phyloP scores from a whole-genome alignment of 176 grass and related monocot genomes.

The Melocanna baccifera region DNA sequence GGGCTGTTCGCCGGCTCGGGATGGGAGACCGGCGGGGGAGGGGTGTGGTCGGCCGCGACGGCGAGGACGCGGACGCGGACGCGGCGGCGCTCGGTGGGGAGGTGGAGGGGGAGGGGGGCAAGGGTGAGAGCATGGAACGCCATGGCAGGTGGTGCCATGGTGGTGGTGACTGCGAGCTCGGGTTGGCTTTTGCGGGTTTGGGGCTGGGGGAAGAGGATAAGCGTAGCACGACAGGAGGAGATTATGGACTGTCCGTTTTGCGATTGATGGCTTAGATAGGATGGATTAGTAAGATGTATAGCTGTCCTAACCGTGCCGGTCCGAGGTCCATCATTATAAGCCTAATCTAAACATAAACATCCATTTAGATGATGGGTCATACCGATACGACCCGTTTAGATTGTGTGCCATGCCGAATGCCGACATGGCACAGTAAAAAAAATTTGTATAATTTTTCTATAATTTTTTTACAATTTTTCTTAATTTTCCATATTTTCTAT shows the following conservation, averaged over 20 bases:
- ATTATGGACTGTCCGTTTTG: not conserved
- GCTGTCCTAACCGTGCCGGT: too few species aligned
- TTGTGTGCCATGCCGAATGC: too few species aligned
- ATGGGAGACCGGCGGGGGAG: conserved; percentile 18
- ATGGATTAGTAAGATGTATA: too few species aligned
- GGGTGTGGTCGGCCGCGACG: conserved; percentile 32
- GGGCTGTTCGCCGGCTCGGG: conserved; percentile 79
- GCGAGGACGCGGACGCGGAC: conserved; percentile 19
- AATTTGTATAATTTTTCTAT: too few species aligned
- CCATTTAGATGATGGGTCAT: too few species aligned
- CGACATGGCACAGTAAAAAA: too few species aligned
- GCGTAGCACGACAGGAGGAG: not conserved
- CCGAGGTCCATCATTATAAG: too few species aligned
- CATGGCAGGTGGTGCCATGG: conserved; percentile 48
- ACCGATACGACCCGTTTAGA: too few species aligned
- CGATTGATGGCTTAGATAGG: not conserved
- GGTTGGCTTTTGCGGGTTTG: conserved; percentile 33
- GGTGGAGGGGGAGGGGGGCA: not conserved
- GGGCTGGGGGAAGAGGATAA: conserved; percentile 57
- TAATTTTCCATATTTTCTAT: too few species aligned
- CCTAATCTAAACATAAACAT: too few species aligned
- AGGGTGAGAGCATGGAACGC: conserved; percentile 43
- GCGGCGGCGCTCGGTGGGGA: conserved; percentile 3
- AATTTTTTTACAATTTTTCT: too few species aligned
- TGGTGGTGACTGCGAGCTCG: not conserved